Conservation (phyloP, 2,329 filamentous ascomycete species). For the Diaporthe citriasiana region DNA sequence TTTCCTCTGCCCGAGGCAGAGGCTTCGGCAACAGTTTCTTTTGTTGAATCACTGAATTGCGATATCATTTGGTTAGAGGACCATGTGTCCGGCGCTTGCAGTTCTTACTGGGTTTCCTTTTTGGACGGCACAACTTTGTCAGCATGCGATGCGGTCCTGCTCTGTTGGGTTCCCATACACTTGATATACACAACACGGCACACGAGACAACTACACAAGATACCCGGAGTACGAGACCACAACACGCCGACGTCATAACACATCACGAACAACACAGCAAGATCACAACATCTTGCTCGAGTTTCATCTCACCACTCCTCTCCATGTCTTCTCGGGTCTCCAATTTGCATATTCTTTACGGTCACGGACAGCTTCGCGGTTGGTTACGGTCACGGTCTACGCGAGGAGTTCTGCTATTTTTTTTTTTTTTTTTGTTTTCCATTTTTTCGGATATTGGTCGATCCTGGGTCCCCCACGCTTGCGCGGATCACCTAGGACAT, state of each 20-base stretch:
- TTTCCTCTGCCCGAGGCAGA: neutral
- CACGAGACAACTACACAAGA: slow-evolving; percentile 44
- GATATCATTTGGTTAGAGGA: slow-evolving; percentile 19
- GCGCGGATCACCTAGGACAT: slow-evolving; percentile 2
- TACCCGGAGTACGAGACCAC: slow-evolving; percentile 47
- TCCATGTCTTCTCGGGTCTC: slow-evolving; percentile 40
- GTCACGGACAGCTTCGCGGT: slow-evolving; percentile 33
- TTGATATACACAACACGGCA: slow-evolving; percentile 37
- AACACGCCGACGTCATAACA: slow-evolving; percentile 31
- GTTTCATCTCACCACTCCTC: slow-evolving; percentile 43
- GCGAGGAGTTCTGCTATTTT: slow-evolving; percentile 18
- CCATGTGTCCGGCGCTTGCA: neutral
- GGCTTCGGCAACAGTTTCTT: neutral
- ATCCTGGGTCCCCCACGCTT: slow-evolving; percentile 10
- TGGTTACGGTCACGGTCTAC: slow-evolving; percentile 34
- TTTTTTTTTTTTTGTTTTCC: no score
- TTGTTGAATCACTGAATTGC: neutral
- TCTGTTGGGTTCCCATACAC: slow-evolving; percentile 20
- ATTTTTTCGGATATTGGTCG: slow-evolving; percentile 24
- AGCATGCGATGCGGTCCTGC: slow-evolving; percentile 7
- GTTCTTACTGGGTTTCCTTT: neutral
- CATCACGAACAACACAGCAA: slow-evolving; percentile 11
- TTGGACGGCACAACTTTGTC: neutral
- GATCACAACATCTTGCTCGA: slow-evolving; percentile 18
- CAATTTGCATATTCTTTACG: slow-evolving; percentile 35